Percentiles rank a stretch among this genome's conserved stretches.
Conservation (phyloP, 1,284 basidiomycete species). For the Ceratobasidium sp. region DNA sequence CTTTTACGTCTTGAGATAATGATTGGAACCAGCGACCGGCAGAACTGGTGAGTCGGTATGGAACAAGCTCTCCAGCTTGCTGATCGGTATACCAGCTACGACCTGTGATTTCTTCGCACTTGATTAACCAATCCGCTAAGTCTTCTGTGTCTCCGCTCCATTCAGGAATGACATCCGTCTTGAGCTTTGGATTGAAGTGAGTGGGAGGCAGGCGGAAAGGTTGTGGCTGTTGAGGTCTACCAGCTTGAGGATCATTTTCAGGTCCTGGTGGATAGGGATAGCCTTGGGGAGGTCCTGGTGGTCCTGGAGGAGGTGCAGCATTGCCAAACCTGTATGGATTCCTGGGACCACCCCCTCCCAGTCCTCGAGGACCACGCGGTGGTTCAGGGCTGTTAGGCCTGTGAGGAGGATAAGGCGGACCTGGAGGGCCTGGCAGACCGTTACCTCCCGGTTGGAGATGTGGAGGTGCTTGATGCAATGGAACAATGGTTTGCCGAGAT, state of each 20-base stretch:
- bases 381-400: not conserved
- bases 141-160: not conserved
- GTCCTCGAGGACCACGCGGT: not conserved
- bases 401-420: not conserved
- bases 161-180: not conserved
- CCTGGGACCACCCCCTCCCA: not conserved
- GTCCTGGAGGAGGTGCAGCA: no score
- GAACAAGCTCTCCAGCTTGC: slow-evolving; percentile 5
- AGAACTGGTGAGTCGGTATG: not conserved
- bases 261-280: no score
- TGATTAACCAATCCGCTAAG: not conserved
- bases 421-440: not conserved
- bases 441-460: slow-evolving; percentile 47
- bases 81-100: not conserved
- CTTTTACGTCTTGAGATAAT: not conserved
- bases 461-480: slow-evolving; percentile 47
- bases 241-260: no score
- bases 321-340: no score
- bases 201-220: slow-evolving; percentile 41
- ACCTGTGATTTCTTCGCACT: not conserved
- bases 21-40: not conserved
- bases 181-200: slow-evolving; percentile 38
- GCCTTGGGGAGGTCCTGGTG: no score
- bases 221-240: no score
- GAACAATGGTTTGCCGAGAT: slow-evolving; percentile 51